Conservation (phyloP, 2,329 filamentous ascomycete species). For the Thelonectria rubi region DNA sequence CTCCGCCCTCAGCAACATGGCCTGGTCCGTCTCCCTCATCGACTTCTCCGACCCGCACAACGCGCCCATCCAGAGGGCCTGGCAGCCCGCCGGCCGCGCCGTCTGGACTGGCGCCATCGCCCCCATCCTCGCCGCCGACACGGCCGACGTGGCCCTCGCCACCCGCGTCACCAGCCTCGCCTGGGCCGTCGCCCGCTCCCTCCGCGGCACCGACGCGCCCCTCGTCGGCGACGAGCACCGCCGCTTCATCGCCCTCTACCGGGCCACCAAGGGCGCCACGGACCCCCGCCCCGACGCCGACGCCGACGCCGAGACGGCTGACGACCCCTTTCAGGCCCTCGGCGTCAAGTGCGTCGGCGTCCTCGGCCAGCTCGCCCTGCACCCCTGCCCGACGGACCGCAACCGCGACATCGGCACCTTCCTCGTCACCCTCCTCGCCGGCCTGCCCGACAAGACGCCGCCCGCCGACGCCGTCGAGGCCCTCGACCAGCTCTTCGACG, state of each 20-base stretch:
- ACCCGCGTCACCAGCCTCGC: constrained; percentile 70
- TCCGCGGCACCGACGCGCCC: constrained; percentile 57
- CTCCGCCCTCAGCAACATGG: constrained; percentile 71
- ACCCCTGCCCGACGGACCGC: constrained; percentile 60
- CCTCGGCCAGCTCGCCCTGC: constrained; percentile 68
- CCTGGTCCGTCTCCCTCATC: constrained; percentile 71
- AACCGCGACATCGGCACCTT: constrained; percentile 73
- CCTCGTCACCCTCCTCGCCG: constrained; percentile 63
- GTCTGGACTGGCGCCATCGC: constrained; percentile 68
- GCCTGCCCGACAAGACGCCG: constrained; percentile 59
- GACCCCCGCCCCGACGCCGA: constrained; percentile 2
- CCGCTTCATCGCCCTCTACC: constrained; percentile 72
- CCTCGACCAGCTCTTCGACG: constrained; percentile 72
- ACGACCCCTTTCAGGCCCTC: constrained; percentile 69
- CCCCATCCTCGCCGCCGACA: constrained; percentile 67
- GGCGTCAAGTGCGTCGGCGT: constrained; percentile 74
- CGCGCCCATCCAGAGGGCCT: constrained; percentile 60
- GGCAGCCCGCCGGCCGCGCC: constrained; percentile 61
- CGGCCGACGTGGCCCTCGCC: constrained; percentile 69
- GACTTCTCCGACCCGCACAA: constrained; percentile 66
- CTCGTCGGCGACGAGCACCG: constrained; percentile 63
- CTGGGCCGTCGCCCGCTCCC: constrained; percentile 69
- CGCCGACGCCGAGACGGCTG: constrained; percentile 35
- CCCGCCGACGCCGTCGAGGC: constrained; percentile 70
- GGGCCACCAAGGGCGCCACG: constrained; percentile 58